phyloP scores from a whole-genome alignment of 352 stramenopile species.

The Phytophthora capsici region DNA sequence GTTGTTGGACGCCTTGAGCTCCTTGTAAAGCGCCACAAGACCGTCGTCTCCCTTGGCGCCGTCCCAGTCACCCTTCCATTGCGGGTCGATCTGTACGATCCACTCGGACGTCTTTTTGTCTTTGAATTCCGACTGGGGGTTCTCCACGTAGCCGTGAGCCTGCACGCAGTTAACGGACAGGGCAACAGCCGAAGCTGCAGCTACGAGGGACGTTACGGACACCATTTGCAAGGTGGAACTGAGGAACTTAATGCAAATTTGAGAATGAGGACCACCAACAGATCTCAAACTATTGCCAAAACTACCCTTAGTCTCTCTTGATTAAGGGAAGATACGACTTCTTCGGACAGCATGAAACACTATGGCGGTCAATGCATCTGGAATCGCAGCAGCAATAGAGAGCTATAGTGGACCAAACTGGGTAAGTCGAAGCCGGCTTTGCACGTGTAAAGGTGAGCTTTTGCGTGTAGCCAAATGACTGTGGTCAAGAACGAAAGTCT shows the following conservation, averaged over 20 bases:
- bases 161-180: conserved; percentile 14
- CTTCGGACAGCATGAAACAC: conserved; percentile 3
- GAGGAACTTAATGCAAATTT: conserved; percentile 1
- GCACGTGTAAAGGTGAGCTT: conserved; percentile 18
- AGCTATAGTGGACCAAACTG: not conserved
- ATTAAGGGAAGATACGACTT: not conserved
- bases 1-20: conserved; percentile 28
- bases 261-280: conserved; percentile 7
- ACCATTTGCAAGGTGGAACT: conserved; percentile 1
- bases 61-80: conserved; percentile 41
- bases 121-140: conserved; percentile 37
- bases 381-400: conserved; percentile 1
- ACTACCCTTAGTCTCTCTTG: too few relatives aligned
- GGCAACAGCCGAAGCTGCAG: not conserved
- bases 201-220: conserved; percentile 10
- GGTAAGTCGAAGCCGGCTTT: not conserved
- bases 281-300: too few relatives aligned
- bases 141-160: conserved; percentile 36
- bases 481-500: not conserved
- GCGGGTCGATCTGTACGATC: conserved; percentile 44
- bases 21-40: conserved; percentile 36
- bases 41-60: conserved; percentile 20
- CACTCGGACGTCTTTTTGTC: conserved; percentile 31
- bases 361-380: not conserved
- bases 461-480: not conserved